phyloP scores from a whole-genome alignment of 2,329 filamentous ascomycete species.

The Dothideomycetidae sp. region DNA sequence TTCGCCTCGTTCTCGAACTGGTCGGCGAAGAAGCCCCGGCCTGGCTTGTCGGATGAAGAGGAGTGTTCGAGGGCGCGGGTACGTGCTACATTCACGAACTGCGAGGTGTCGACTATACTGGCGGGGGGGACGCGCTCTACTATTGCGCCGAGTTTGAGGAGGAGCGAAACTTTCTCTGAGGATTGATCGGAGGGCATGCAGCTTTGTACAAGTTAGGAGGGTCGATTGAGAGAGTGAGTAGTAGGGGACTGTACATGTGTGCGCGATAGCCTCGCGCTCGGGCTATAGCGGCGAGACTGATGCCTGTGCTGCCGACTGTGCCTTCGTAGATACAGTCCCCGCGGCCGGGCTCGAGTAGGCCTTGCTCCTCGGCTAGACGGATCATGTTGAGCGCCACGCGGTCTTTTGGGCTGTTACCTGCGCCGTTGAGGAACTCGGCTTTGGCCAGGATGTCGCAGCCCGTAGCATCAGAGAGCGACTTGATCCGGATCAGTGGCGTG shows the following conservation, averaged over 20 bases:
- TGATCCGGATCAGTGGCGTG: constrained; percentile 77
- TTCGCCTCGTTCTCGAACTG: constrained; percentile 92
- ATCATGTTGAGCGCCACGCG: constrained; percentile 89
- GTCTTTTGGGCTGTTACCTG: constrained; percentile 87
- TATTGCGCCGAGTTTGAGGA: constrained; percentile 78
- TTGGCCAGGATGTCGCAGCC: constrained; percentile 85
- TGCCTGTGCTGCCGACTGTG: constrained; percentile 90
- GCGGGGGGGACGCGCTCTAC: constrained; percentile 84
- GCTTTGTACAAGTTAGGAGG: constrained; percentile 23
- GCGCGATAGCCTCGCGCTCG: constrained; percentile 79
- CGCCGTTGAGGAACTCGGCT: constrained; percentile 90
- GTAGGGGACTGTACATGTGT: constrained; percentile 51
- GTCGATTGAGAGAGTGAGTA: constrained; percentile 5
- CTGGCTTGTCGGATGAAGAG: constrained; percentile 39
- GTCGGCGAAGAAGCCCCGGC: constrained; percentile 82
- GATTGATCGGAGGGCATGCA: constrained; percentile 94
- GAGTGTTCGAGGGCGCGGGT: constrained; percentile 64
- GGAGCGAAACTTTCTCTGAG: constrained; percentile 74
- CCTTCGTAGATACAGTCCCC: constrained; percentile 97
- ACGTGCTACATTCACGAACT: constrained; percentile 76
- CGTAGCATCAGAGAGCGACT: constrained; percentile 70
- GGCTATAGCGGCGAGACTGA: constrained; percentile 80
- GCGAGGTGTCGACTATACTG: constrained; percentile 80
- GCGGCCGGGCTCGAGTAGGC: constrained; percentile 59
- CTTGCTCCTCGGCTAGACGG: constrained; percentile 58